Conservation (phyloP, 2,329 filamentous ascomycete species). For the Fusarium tupiense region DNA sequence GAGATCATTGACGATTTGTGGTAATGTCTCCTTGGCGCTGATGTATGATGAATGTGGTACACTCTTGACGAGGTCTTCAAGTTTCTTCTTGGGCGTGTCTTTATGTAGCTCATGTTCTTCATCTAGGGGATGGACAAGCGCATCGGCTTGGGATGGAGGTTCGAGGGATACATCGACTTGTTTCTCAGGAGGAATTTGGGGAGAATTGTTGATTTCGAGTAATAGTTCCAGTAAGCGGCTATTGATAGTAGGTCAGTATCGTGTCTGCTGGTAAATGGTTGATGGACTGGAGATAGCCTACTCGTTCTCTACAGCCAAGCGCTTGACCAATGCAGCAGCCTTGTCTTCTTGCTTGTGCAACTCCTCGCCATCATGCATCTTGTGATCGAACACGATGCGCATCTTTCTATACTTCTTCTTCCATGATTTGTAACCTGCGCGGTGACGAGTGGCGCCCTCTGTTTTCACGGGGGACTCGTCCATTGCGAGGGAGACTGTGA, state of each 20-base stretch:
- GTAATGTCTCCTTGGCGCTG: constrained; percentile 70
- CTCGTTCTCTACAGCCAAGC: constrained; percentile 93
- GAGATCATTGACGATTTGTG: constrained; percentile 63
- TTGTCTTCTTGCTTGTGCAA: constrained; percentile 84
- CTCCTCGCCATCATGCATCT: constrained; percentile 82
- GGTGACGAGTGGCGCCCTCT: constrained; percentile 54
- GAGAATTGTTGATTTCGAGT: constrained; percentile 86
- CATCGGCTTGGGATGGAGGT: constrained; percentile 54
- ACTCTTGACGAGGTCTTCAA: constrained; percentile 60
- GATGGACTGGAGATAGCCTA: constrained; percentile 57
- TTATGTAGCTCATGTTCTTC: constrained; percentile 52
- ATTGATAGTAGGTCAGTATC: constrained; percentile 30
- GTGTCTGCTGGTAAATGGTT: not conserved
- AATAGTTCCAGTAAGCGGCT: constrained; percentile 91
- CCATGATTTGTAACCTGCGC: constrained; percentile 72
- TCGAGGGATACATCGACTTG: constrained; percentile 75
- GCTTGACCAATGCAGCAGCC: constrained; percentile 81
- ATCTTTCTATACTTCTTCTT: constrained; percentile 98
- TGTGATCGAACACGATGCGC: constrained; percentile 79
- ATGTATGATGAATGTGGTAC: constrained; percentile 63
- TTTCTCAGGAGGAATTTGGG: constrained; percentile 78
- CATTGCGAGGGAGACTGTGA: constrained; percentile 39
- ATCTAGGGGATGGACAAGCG: constrained; percentile 47
- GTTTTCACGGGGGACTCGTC: constrained; percentile 52
- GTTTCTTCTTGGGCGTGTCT: constrained; percentile 57